Conservation (phyloP, 139 green algal genomes). For the Coccomyxa sp. region DNA sequence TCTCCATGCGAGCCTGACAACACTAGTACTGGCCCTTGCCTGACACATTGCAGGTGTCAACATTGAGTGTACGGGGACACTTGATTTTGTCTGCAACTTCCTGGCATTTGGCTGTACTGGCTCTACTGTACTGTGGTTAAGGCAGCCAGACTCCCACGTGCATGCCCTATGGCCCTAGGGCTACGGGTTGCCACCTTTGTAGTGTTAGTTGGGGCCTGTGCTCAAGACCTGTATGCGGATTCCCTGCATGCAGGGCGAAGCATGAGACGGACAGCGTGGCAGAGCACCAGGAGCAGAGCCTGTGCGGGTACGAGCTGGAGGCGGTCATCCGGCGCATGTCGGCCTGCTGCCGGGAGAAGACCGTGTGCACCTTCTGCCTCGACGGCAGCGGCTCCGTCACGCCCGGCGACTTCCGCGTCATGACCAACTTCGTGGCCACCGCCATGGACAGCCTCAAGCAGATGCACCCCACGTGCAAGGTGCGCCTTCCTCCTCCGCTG, state of each 20-base stretch:
- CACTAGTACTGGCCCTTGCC: too few species aligned
- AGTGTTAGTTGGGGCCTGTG: neutral
- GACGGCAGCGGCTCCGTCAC: conserved; percentile 18
- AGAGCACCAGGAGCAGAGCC: neutral
- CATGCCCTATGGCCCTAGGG: too few species aligned
- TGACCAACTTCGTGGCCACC: conserved; percentile 12
- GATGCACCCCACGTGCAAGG: neutral
- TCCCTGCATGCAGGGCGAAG: neutral
- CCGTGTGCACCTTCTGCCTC: conserved; percentile 8
- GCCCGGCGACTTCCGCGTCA: conserved; percentile 14
- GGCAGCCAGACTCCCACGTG: too few species aligned
- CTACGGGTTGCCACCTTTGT: too few species aligned
- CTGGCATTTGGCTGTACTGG: too few species aligned
- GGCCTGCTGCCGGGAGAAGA: neutral
- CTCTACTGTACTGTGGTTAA: too few species aligned
- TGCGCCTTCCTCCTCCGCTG: neutral
- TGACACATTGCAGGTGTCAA: too few species aligned
- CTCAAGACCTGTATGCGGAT: too few species aligned
- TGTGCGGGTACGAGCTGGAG: conserved; percentile 8
- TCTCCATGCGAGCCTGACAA: too few species aligned
- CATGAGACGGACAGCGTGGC: neutral
- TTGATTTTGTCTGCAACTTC: too few species aligned
- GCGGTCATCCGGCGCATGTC: conserved; percentile 1
- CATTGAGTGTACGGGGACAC: too few species aligned
- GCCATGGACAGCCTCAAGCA: neutral